phyloP scores from a whole-genome alignment of 1,284 basidiomycete species.

The Cutaneotrichosporon mucoides region DNA sequence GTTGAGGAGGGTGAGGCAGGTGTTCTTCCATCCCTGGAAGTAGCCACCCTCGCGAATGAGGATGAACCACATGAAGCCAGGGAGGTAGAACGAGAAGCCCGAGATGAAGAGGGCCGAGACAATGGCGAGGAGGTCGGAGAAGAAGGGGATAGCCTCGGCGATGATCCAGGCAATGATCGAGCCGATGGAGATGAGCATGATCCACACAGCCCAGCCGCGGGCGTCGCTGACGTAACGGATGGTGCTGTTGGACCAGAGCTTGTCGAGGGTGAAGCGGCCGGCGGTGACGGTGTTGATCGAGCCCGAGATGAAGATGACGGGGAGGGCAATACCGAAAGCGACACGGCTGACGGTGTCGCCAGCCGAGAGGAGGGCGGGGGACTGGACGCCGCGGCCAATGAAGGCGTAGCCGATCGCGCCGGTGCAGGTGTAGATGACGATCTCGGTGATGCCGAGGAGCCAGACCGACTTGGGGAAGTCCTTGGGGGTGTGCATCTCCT shows the following conservation, averaged over 20 bases:
- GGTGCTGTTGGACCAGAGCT: slow-evolving; percentile 4
- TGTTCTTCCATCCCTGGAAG: slow-evolving; percentile 14
- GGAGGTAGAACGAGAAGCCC: slow-evolving; percentile 18
- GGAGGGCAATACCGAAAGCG: slow-evolving; percentile 19
- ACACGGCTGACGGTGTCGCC: slow-evolving; percentile 13
- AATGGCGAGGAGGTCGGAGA: slow-evolving; percentile 33
- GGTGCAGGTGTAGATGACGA: slow-evolving; percentile 29
- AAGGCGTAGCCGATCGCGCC: slow-evolving; percentile 28
- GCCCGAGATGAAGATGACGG: slow-evolving; percentile 22
- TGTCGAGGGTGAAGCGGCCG: slow-evolving; percentile 16
- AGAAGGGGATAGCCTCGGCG: slow-evolving; percentile 37
- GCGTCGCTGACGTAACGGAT: slow-evolving; percentile 35
- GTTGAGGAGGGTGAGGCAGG: slow-evolving; percentile 9
- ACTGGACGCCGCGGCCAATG: slow-evolving; percentile 14
- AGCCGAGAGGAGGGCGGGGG: slow-evolving; percentile 17
- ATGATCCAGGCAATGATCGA: slow-evolving; percentile 13
- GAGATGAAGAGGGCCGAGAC: slow-evolving; percentile 27
- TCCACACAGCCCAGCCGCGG: slow-evolving; percentile 54
- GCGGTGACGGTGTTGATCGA: slow-evolving; percentile 18
- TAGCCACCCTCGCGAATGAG: slow-evolving; percentile 14
- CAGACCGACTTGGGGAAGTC: slow-evolving; percentile 30
- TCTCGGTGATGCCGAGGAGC: slow-evolving; percentile 34
- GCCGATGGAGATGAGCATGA: slow-evolving; percentile 26
- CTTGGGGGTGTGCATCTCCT: slow-evolving; percentile 18
- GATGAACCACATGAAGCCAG: slow-evolving; percentile 20